A percentile compares a stretch with the other conserved stretches of the same genome.
These are phyloP conservation scores for Cutaneotrichosporon cyanovorans DNA, from an alignment of 1,284 basidiomycete species.

Conservation along the genomic window DNA sequence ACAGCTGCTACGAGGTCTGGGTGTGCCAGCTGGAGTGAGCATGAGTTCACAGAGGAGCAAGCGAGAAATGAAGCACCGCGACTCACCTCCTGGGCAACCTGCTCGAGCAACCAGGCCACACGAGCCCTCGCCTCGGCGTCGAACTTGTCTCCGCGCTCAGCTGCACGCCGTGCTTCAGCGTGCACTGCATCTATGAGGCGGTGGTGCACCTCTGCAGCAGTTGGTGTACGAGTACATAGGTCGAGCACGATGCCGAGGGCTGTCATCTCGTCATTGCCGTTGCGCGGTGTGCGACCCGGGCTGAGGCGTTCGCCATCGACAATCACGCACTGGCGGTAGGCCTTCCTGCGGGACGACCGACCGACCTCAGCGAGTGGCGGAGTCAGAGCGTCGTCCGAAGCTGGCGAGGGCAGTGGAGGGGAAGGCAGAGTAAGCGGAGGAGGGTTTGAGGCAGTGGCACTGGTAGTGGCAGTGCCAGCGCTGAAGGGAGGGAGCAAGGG, in stretches of 20 bases:
- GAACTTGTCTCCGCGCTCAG: slow-evolving; percentile 1
- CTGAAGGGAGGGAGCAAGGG: no score
- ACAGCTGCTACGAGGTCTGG: slow-evolving; percentile 8
- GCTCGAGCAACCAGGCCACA: slow-evolving; percentile 11
- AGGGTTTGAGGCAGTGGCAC: neutral
- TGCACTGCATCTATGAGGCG: slow-evolving; percentile 2
- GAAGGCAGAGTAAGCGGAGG: neutral
- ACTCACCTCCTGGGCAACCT: slow-evolving; percentile 13
- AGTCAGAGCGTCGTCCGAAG: neutral
- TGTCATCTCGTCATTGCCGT: neutral
- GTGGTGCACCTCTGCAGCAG: neutral
- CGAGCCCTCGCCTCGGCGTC: slow-evolving; percentile 9
- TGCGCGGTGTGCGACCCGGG: neutral
- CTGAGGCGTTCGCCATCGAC: slow-evolving; percentile 13
- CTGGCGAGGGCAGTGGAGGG: neutral
- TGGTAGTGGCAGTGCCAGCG: neutral
- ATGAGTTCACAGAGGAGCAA: no score
- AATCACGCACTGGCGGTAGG: slow-evolving; percentile 15
- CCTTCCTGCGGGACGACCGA: slow-evolving; percentile 3
- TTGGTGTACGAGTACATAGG: no score
- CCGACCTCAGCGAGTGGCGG: neutral
- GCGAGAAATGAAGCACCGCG: neutral
- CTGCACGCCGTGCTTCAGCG: slow-evolving; percentile 4
- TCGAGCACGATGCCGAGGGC: slow-evolving; percentile 6
- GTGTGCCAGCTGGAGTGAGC: slow-evolving; percentile 8